A percentile compares a stretch with the other conserved stretches of the same genome.
Conservation (phyloP, 306 rosid species). For the Acacia acuminata region DNA sequence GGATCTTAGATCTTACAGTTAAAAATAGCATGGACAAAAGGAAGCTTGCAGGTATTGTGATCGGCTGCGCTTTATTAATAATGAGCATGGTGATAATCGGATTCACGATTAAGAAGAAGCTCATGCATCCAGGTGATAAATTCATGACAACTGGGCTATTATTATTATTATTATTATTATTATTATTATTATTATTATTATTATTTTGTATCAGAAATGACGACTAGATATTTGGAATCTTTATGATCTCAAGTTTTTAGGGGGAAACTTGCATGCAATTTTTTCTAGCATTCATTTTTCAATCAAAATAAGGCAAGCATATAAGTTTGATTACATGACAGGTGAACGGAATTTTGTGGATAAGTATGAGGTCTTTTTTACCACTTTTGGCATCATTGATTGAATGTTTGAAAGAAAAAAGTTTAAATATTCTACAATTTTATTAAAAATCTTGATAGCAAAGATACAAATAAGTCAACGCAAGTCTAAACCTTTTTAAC, state of each 20-base stretch:
- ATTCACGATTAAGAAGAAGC: background rate
- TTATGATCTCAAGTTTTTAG: background rate
- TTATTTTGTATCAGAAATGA: too few species aligned
- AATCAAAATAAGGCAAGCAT: too few species aligned
- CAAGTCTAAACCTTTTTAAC: background rate
- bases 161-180: too few species aligned
- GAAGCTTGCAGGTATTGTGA: conserved; percentile 13
- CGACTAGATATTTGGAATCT: background rate
- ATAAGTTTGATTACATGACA: background rate
- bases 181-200: too few species aligned
- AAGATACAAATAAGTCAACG: too few species aligned
- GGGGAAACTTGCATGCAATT: too few species aligned
- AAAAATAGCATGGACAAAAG: background rate
- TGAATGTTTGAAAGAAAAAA: background rate
- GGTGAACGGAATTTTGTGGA: background rate
- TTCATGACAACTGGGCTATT: background rate
- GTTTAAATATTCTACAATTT: background rate
- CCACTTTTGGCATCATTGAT: background rate
- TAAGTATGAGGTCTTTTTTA: background rate
- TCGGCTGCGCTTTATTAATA: background rate
- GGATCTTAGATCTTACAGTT: background rate
- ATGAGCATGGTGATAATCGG: background rate
- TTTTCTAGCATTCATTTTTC: too few species aligned
- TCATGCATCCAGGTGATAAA: background rate
- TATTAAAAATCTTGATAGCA: background rate